A percentile compares a stretch with the other conserved stretches of the same genome.
Conservation (phyloP, 495 filamentous ascomycete species). For the Penicillium daleae region DNA sequence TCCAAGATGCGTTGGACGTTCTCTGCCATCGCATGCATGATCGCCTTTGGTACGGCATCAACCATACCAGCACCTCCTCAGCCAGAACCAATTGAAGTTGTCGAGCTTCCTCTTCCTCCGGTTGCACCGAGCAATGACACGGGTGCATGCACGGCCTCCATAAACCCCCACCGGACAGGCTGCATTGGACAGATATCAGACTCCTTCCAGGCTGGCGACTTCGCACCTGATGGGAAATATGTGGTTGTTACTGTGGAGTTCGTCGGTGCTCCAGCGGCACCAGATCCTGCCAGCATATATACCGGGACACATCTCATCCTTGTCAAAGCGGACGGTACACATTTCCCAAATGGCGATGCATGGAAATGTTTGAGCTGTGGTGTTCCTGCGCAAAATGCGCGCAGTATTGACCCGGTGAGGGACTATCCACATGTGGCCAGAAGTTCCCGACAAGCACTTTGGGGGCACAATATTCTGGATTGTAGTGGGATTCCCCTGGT, state of each 20-base stretch:
- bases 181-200: slow-evolving; percentile 1
- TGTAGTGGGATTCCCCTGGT: background rate
- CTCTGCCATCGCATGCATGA: background rate
- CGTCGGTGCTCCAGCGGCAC: background rate
- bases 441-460: background rate
- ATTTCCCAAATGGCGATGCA: background rate
- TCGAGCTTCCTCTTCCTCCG: background rate
- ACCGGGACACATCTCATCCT: background rate
- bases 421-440: background rate
- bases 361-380: background rate
- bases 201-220: slow-evolving; percentile 1
- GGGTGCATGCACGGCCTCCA: background rate
- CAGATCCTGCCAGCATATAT: background rate
- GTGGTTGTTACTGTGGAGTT: background rate
- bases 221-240: background rate
- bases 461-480: background rate
- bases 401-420: background rate
- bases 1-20: background rate
- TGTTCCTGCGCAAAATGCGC: background rate
- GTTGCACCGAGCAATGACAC: background rate
- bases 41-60: background rate
- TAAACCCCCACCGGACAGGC: background rate
- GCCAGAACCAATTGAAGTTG: background rate
- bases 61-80: background rate
- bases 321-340: background rate